A percentile compares a stretch with the other conserved stretches of the same genome.
These are phyloP conservation scores for Craspedostauros australis DNA, from an alignment of 108 stramenopile genomes.

Conservation along the genomic window DNA sequence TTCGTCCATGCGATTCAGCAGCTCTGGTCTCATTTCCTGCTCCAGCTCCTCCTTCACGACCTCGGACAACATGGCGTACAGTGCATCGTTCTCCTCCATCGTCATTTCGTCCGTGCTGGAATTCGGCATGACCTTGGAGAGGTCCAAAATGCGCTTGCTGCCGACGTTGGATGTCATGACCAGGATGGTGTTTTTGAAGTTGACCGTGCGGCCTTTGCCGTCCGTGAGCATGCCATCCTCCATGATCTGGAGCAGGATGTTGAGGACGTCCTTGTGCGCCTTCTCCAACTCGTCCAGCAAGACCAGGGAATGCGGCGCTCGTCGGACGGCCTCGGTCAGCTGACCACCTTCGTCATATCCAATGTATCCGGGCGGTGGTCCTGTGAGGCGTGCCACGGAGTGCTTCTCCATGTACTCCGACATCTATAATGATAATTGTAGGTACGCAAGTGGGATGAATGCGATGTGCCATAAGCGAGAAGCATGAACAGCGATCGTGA, in stretches of 20 bases:
- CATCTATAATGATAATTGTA: no score
- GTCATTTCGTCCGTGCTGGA: not conserved
- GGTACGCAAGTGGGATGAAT: no score
- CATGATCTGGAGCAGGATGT: slow-evolving; percentile 91
- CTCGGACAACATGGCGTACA: slow-evolving; percentile 65
- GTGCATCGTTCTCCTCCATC: slow-evolving; percentile 19
- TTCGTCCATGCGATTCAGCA: slow-evolving; percentile 99
- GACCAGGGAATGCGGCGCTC: slow-evolving; percentile 72
- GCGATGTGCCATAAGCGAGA: no score
- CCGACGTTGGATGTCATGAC: slow-evolving; percentile 97
- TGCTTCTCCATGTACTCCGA: slow-evolving; percentile 91
- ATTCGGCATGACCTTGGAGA: slow-evolving; percentile 20
- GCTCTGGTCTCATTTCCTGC: slow-evolving; percentile 89
- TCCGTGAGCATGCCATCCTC: slow-evolving; percentile 98
- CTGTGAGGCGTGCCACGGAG: slow-evolving; percentile 81
- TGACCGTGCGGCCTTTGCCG: slow-evolving; percentile 94
- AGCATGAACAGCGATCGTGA: no score
- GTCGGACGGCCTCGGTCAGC: slow-evolving; percentile 91
- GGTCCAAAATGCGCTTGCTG: slow-evolving; percentile 75
- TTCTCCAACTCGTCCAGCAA: slow-evolving; percentile 97
- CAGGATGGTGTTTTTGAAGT: slow-evolving; percentile 91
- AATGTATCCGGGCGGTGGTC: slow-evolving; percentile 93
- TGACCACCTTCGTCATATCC: slow-evolving; percentile 96
- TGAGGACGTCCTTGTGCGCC: slow-evolving; percentile 93
- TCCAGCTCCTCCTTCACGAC: slow-evolving; percentile 89